Evolutionary conservation across 805 yeast species (phyloP), one percentile per base, ranked within the genome.

Genomic region (Torulaspora franciscae): DNA sequence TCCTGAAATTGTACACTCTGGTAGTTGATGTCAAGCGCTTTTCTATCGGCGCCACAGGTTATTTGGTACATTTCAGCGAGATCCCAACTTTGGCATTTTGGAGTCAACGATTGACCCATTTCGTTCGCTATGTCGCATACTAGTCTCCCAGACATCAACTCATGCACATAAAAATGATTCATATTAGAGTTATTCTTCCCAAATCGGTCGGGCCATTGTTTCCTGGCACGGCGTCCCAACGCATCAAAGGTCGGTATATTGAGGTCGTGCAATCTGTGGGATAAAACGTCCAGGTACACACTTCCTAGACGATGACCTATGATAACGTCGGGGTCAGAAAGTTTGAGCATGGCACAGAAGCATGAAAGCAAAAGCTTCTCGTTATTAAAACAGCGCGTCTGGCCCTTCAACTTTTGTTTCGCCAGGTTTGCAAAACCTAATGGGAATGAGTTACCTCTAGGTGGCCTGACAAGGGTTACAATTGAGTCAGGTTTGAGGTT

Each of bases 11-110:
- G 78, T 3, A 82, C 76, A 48, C 80, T 79, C 51, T 81, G 80
- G 49, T 81, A 76, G 61, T 88, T 89, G 48, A 85, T 78, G 55
- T 89, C 97, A 52, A 80, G 65, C 7, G 87, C 74, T 10, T 70
- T 64, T 46, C 77, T 77, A 46, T 75, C 77, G 57, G 76, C 77
- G 49, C 77, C 79, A 55, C 96, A 81, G 13, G 86, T 85, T 40
- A 86, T 76, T 25, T 79, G 82, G 55, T 80, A 83, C 98, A 93
- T 93, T 65, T 93, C 99, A 10, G 85, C 73, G 46, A 93, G 71
- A 47, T 87, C 95, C 96, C 96, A 93, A 13, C 91, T 85, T 64
- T 88, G 95, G 68, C 98, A 93, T 62, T 89, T 88, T 4, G 83
- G 71, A 3, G 96, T 88, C 50, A 91, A 71, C 0, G 97, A 90